Evolutionary conservation across 345 rosid species (phyloP).

Genomic region (Acer yangbiense): DNA sequence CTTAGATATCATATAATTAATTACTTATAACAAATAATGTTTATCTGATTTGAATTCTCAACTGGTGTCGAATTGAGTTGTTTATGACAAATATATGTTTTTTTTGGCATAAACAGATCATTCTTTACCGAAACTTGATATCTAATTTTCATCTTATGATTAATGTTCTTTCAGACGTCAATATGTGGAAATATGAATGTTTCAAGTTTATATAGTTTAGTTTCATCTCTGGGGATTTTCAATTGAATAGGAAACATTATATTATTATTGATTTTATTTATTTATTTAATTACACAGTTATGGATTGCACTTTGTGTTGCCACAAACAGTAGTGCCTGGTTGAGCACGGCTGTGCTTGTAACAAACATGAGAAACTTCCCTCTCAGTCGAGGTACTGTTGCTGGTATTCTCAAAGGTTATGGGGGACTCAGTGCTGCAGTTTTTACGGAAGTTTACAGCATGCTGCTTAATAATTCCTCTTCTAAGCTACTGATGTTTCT

Average conservation of each 20-base stretch:
- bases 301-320: constrained; percentile 65
- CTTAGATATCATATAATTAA: not conserved
- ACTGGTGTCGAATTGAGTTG: not conserved
- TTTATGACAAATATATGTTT: not conserved
- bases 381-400: constrained; percentile 57
- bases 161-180: not conserved
- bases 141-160: not conserved
- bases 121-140: not conserved
- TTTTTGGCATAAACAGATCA: no score
- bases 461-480: constrained; percentile 55
- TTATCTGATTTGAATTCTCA: not conserved
- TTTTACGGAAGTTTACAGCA: constrained; percentile 54
- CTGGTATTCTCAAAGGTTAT: constrained; percentile 72
- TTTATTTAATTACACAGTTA: constrained; percentile 39
- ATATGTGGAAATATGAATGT: no score
- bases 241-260: not conserved
- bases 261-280: not conserved
- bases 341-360: constrained; percentile 63
- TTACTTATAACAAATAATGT: not conserved
- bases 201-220: constrained; percentile 1
- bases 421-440: constrained; percentile 69
- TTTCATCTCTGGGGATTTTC: not conserved
- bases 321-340: constrained; percentile 67
- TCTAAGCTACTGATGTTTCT: constrained; percentile 63
- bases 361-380: constrained; percentile 83